Conservation (phyloP, 2,329 filamentous ascomycete species). For the Dothistroma pini region DNA sequence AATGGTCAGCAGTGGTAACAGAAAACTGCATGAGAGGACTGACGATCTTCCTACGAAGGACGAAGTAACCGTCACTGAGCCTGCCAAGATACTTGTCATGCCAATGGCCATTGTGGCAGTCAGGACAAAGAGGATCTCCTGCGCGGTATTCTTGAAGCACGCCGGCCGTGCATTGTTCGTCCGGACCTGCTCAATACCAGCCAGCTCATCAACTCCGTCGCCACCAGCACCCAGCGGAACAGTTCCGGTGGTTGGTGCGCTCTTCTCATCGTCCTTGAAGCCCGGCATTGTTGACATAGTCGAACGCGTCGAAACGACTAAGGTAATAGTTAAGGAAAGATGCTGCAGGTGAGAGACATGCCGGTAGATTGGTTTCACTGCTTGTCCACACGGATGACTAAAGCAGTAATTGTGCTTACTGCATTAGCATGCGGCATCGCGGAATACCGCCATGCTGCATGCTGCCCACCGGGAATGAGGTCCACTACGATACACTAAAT, state of each 20-base stretch:
- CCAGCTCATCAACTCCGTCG: conserved; percentile 11
- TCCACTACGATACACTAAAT: not conserved
- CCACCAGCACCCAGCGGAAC: not conserved
- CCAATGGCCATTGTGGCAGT: conserved; percentile 66
- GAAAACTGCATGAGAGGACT: not conserved
- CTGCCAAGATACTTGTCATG: conserved; percentile 58
- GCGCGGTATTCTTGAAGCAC: conserved; percentile 60
- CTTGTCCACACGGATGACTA: not conserved
- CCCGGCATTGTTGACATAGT: not conserved
- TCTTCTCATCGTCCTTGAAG: conserved; percentile 10
- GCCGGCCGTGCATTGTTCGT: conserved; percentile 44
- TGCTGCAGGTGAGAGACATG: not conserved
- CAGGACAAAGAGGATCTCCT: conserved; percentile 63
- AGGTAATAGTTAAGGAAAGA: not conserved
- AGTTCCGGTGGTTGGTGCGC: not conserved
- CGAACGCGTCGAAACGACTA: not conserved
- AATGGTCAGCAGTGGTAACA: conserved; percentile 44
- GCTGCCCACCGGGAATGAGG: not conserved
- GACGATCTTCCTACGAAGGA: conserved; percentile 51
- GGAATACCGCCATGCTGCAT: not conserved
- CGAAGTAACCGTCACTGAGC: conserved; percentile 59
- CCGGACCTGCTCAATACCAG: conserved; percentile 16
- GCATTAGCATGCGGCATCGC: not conserved
- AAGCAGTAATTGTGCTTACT: not conserved
- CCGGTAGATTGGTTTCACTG: not conserved